Base-by-base conservation (phyloP, 257 asterid genomes). In the Linaria vulgaris region DNA sequence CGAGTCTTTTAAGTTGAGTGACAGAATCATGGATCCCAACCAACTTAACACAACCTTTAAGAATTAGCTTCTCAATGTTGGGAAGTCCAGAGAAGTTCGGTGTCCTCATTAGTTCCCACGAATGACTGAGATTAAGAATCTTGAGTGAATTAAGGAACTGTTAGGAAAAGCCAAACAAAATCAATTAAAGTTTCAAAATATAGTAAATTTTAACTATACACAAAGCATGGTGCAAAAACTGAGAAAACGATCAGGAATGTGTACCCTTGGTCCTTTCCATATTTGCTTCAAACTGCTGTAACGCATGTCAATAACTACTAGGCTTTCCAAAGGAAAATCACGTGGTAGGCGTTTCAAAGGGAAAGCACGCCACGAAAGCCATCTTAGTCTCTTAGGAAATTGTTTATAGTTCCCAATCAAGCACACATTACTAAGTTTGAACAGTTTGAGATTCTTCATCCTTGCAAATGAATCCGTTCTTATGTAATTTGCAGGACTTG, bases 211-310 rank as follows among this genome's bases (percentile, higher is more conserved):
- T 2, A 27, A 27, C 34, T 27, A 27, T 34, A 11, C 9, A 7
- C 6, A 34, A 7, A 34, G 41, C 10, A 8, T 34, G 1, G 41
- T 34, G 5, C 41, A 34, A 8, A 34, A 34, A 8, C 41, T 34
- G 41, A 43, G 44, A 66, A 53, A 8, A 17, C 34, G 69, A 63
- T 22, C 4, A 61, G 20, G 34, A 2, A n/a, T 8, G 54, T 69
- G 54, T 69, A 69, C 74, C 74, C 53, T 69, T 23, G 9, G 41
- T 69, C 74, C 74, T 0, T 61, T 61, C 74, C 74, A 69, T 22
- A 61, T 54, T 2, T 52, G 68, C 52, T 52, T 49, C 61, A 69
- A 52, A 47, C 50, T 0, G 68, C 68, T 69, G 43, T 69, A 48
- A 30, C 57, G 68, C 56, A 69, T 61, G 17, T 69, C 74, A 31